Evolutionary conservation across 176 grass and related monocot genomes (phyloP).

Genomic region (Raddia guianensis): DNA sequence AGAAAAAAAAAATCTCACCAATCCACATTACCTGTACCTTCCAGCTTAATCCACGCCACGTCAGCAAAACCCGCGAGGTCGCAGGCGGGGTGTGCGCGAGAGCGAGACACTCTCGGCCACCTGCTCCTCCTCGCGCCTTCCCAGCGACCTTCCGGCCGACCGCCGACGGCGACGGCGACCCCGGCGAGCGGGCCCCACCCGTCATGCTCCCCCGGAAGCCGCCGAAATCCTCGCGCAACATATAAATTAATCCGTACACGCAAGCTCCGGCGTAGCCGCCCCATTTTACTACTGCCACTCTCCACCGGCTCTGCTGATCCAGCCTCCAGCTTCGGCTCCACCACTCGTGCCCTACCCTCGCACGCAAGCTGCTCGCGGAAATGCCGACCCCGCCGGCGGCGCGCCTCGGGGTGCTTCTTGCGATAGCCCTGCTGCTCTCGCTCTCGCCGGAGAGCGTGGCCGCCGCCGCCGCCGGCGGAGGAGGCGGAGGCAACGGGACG

Average conservation of each 20-base stretch:
- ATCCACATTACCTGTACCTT: too few species aligned
- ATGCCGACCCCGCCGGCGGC: conserved; percentile 24
- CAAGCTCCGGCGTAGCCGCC: conserved; percentile 13
- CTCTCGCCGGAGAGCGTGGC: background rate
- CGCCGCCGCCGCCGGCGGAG: background rate
- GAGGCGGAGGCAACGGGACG: conserved; percentile 25
- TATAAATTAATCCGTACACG: conserved; percentile 28
- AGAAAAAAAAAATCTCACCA: too few species aligned
- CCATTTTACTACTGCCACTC: conserved; percentile 24
- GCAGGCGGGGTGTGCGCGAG: background rate
- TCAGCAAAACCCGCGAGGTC: background rate
- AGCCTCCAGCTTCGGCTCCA: background rate
- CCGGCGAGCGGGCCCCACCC: background rate
- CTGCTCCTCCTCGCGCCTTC: background rate
- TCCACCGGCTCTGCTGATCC: background rate
- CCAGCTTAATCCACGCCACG: background rate
- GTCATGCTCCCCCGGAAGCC: background rate
- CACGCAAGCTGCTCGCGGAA: conserved; percentile 30
- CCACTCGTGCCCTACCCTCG: background rate
- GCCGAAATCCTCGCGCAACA: background rate
- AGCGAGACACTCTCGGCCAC: background rate
- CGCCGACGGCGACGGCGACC: background rate
- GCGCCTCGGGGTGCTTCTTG: background rate
- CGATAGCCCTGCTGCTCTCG: conserved; percentile 8
- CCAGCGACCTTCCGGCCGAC: conserved; percentile 20